phyloP scores from a whole-genome alignment of 2,329 filamentous ascomycete species.

The Paecilomyces sp. region DNA sequence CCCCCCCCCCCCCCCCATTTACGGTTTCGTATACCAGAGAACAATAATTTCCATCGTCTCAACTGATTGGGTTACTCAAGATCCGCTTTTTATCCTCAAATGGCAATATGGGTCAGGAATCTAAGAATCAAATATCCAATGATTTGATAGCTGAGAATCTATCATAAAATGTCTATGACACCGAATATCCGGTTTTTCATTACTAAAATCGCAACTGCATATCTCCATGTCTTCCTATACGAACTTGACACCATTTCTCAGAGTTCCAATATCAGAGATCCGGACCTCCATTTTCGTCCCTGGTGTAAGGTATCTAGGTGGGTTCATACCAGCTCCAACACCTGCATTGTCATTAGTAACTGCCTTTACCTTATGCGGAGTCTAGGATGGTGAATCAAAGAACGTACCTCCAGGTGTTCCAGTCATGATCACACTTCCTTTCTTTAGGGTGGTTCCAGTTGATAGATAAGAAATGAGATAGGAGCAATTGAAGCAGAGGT shows the following conservation, averaged over 20 bases:
- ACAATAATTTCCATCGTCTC: too few relatives aligned
- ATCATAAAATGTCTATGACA: background rate
- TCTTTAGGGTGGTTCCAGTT: slow-evolving; percentile 19
- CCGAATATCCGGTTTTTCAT: background rate
- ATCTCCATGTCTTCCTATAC: background rate
- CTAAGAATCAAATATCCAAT: too few relatives aligned
- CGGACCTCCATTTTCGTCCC: slow-evolving; percentile 31
- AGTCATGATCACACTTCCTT: slow-evolving; percentile 24
- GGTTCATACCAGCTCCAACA: slow-evolving; percentile 38
- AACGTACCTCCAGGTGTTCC: slow-evolving; percentile 15
- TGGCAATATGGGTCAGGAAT: too few relatives aligned
- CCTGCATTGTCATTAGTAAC: background rate
- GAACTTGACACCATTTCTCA: slow-evolving; percentile 26
- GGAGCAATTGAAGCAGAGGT: slow-evolving; percentile 42
- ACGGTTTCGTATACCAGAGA: too few relatives aligned
- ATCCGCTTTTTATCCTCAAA: too few relatives aligned
- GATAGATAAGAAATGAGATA: slow-evolving; percentile 19
- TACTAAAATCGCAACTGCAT: background rate
- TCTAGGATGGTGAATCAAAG: background rate
- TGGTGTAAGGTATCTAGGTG: slow-evolving; percentile 27
- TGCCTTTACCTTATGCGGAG: background rate
- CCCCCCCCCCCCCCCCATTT: too few relatives aligned
- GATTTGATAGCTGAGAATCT: too few relatives aligned
- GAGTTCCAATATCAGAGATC: slow-evolving; percentile 32
- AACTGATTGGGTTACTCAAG: too few relatives aligned